phyloP scores from a whole-genome alignment of 225 moss, liverwort and hornwort genomes.

The Lunularia cruciata region DNA sequence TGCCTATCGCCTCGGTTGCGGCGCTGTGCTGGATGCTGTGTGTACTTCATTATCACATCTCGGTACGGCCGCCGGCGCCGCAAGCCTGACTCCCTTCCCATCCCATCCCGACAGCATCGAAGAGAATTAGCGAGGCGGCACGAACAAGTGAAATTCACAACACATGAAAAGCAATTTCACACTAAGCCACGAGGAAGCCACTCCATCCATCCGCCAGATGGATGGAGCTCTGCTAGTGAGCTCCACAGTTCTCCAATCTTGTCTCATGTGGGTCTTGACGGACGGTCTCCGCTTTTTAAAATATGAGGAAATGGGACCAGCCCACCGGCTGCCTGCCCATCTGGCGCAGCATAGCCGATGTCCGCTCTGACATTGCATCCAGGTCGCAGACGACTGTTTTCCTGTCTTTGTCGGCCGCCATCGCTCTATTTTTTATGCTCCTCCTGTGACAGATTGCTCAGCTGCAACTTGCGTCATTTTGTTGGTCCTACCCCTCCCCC shows the following conservation, averaged over 20 bases:
- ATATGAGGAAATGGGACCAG: constrained; percentile 4
- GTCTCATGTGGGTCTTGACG: background rate
- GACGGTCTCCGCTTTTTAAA: background rate
- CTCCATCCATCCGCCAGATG: background rate
- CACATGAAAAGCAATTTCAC: background rate
- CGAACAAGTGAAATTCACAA: background rate
- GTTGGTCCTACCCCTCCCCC: background rate
- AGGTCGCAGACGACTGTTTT: background rate
- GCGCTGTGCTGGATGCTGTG: background rate
- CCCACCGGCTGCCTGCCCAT: constrained; percentile 20
- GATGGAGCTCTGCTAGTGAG: background rate
- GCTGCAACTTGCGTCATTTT: constrained; percentile 18
- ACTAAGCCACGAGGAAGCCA: background rate
- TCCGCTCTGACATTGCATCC: constrained; percentile 12
- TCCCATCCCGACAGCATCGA: constrained; percentile 8
- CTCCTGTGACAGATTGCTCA: background rate
- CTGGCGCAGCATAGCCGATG: constrained; percentile 19
- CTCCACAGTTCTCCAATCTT: no score
- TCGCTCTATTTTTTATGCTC: background rate
- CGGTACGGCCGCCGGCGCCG: constrained; percentile 22
- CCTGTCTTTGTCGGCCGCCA: constrained; percentile 16
- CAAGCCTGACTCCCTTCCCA: constrained; percentile 1
- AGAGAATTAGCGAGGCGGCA: background rate
- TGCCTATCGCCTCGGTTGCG: constrained; percentile 9
- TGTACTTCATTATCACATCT: constrained; percentile 11